Evolutionary conservation across 805 yeast species (phyloP), one percentile per base, ranked within the genome.

Genomic region (Wickerhamiella kurtzmanii): DNA sequence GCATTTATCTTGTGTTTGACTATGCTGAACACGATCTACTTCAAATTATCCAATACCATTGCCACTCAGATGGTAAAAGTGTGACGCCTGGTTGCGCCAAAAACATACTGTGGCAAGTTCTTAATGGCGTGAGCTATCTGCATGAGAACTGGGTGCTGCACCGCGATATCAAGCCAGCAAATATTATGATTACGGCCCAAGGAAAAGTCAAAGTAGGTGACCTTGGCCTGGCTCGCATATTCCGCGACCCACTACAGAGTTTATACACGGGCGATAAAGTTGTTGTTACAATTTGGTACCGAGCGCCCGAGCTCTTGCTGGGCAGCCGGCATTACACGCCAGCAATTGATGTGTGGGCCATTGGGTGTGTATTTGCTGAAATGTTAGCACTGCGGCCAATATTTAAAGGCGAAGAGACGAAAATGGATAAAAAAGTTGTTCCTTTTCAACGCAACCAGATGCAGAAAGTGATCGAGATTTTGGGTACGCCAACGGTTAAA

Each of bases 91-190:
- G 49, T 22, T 82, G 87, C 42, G 69, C 88, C 20, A 86, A 88
- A 59, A 82, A 94, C 1, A 80, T 88, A 22, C 73, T 86, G 63
- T 87, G 92, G 87, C 99, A 92, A 65, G 80, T 94, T 3, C 63
- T 92, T 22, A 84, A 84, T 57, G 99, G 98, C 3, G 88, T 92
- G 2, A 77, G 87, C 0, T 92, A 80, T 59, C 65, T 92, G 39
- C 99, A 92, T 64, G 89, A 87, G 62, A 89, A 92, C 64, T 92
- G 98, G 97, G 79, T 92, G 2, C 68, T 92, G 44, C 99, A 92
- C 64, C 72, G 99, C 51, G 99, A 92, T 64, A 71, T 92, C 53
- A 92, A 92, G 59, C 99, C 99, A 1, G 98, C 98, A 2, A 89
- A 89, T 64, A 89, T 92, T 53, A 92, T 89, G 97, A 95, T 89